Percentiles rank a stretch among this genome's conserved stretches.
Evolutionary conservation across 208 protist species (phyloP).

Genomic region (Leishmania martiniquensis): DNA sequence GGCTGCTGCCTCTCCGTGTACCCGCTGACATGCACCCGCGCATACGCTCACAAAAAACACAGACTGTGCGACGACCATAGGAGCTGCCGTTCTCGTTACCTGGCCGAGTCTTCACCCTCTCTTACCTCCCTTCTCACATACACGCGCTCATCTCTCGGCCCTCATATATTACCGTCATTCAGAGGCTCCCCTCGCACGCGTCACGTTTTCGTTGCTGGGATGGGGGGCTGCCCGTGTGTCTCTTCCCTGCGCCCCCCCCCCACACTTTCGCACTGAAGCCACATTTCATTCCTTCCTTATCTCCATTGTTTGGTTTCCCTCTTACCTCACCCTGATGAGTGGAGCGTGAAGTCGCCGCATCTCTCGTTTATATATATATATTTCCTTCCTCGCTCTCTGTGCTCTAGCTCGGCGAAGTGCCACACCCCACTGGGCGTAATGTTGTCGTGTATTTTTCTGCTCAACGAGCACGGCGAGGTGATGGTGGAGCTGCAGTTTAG

Average conservation of each 20-base stretch:
- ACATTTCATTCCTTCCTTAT: background rate
- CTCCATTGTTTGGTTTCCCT: background rate
- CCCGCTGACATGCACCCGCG: background rate
- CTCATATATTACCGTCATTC: background rate
- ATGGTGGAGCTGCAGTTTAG: slow-evolving; percentile 91
- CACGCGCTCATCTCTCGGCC: background rate
- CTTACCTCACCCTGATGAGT: background rate
- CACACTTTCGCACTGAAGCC: background rate
- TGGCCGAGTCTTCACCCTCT: background rate
- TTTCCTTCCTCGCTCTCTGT: background rate
- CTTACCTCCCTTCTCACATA: background rate
- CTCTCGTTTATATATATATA: background rate
- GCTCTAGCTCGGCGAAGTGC: background rate
- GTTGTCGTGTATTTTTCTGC: slow-evolving; percentile 80
- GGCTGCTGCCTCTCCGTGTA: background rate
- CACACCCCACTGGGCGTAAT: slow-evolving; percentile 25
- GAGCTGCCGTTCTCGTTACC: background rate
- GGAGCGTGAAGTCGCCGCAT: background rate
- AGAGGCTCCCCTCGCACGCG: background rate
- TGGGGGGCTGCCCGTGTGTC: background rate
- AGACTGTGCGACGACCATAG: background rate
- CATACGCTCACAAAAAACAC: background rate
- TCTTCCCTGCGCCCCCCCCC: too few species aligned
- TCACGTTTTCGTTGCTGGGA: background rate
- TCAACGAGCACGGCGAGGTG: slow-evolving; percentile 79